Evolutionary conservation across 768 basidiomycete genomes (phyloP).

Genomic region (Symmetrospora coprosmae): DNA sequence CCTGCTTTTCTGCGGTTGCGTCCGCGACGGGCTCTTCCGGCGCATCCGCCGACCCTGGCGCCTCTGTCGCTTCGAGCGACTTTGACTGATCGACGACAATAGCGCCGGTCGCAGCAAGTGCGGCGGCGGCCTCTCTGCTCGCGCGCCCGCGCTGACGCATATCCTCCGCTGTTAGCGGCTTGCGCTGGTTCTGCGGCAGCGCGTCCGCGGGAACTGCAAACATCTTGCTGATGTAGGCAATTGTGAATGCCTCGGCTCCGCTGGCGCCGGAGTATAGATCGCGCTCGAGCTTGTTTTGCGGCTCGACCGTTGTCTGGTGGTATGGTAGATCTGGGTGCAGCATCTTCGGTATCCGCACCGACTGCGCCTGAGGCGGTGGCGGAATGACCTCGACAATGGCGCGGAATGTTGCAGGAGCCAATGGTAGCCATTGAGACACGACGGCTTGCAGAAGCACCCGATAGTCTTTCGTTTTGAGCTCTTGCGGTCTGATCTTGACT

Average conservation of each 20-base stretch:
- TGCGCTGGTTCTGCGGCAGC: slow-evolving; percentile 72
- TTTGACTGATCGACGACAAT: neutral
- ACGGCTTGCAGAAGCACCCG: slow-evolving; percentile 68
- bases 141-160: slow-evolving; percentile 55
- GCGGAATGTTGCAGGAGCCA: slow-evolving; percentile 85
- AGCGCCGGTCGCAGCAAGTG: slow-evolving; percentile 16
- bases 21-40: neutral
- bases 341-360: slow-evolving; percentile 73
- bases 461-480: slow-evolving; percentile 80
- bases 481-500: slow-evolving; percentile 70
- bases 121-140: slow-evolving; percentile 37
- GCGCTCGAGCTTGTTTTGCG: slow-evolving; percentile 67
- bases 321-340: slow-evolving; percentile 59
- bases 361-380: slow-evolving; percentile 66
- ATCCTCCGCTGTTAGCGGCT: slow-evolving; percentile 63
- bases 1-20: slow-evolving; percentile 3
- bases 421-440: slow-evolving; percentile 88
- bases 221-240: slow-evolving; percentile 96
- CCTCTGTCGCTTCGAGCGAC: slow-evolving; percentile 1
- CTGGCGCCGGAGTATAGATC: slow-evolving; percentile 63
- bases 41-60: slow-evolving; percentile 28
- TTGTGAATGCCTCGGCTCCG: slow-evolving; percentile 47
- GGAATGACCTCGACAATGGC: slow-evolving; percentile 86
- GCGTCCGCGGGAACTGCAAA: slow-evolving; percentile 71
- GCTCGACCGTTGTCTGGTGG: slow-evolving; percentile 40